Evolutionary conservation across 2,329 filamentous ascomycete species (phyloP).

Genomic region (Endoconidiophora polonica): DNA sequence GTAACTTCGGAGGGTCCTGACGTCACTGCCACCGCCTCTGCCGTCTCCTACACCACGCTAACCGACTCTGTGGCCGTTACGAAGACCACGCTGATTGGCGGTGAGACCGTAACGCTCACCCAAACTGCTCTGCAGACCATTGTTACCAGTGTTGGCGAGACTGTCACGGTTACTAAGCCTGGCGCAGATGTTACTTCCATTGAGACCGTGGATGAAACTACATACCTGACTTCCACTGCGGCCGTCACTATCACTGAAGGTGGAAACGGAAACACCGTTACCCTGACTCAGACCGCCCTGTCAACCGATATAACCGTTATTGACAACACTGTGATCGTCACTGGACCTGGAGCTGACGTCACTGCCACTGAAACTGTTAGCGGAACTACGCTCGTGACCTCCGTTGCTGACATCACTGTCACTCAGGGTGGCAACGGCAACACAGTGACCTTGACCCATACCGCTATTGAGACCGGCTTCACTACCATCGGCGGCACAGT

Average conservation of each 20-base stretch:
- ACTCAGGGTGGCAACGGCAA: background rate
- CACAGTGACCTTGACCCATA: background rate
- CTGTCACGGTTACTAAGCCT: background rate
- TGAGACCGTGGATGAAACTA: background rate
- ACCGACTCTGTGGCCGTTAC: background rate
- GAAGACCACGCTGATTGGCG: constrained; percentile 1
- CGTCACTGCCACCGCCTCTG: background rate
- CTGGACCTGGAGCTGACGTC: background rate
- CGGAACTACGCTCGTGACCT: background rate
- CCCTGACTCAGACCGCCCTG: background rate
- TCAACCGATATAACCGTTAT: constrained; percentile 2
- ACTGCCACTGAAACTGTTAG: background rate
- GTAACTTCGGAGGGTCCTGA: background rate
- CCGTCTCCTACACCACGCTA: background rate
- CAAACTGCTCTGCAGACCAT: background rate
- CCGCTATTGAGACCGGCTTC: constrained; percentile 3
- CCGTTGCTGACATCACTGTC: background rate
- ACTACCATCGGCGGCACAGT: background rate
- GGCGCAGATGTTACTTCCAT: background rate
- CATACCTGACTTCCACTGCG: background rate
- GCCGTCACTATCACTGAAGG: background rate
- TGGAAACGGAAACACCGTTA: constrained; percentile 1
- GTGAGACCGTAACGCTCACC: constrained; percentile 1
- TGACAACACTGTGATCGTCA: background rate
- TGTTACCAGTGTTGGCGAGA: constrained; percentile 3